These are phyloP conservation scores for Thuidium tamariscinum DNA, from an alignment of 225 moss, liverwort and hornwort species.

Conservation along the genomic window DNA sequence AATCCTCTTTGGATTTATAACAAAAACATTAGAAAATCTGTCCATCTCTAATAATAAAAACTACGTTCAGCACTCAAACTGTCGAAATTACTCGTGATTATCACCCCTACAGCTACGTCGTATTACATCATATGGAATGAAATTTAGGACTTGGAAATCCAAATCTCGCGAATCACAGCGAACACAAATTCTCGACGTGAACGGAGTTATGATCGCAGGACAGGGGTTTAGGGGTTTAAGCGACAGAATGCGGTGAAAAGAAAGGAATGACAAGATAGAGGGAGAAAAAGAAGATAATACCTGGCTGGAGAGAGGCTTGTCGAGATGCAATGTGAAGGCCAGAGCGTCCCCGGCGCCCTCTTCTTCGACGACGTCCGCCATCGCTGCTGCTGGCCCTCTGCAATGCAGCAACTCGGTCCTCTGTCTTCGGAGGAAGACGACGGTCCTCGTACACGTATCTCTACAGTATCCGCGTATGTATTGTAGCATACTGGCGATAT, in stretches of 20 bases:
- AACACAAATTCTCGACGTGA: background rate
- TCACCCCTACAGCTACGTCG: background rate
- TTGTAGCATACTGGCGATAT: too few relatives aligned
- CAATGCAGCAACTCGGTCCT: background rate
- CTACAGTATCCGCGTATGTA: background rate
- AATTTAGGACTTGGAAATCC: background rate
- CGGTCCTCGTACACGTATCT: too few relatives aligned
- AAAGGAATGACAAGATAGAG: background rate
- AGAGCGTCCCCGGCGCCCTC: slow-evolving; percentile 6
- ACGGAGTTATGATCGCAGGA: background rate
- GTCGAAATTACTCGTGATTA: background rate
- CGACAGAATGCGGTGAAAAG: background rate
- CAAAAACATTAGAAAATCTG: background rate
- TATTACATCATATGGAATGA: background rate
- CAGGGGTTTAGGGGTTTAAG: background rate
- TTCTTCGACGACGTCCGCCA: slow-evolving; percentile 21
- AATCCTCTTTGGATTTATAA: background rate
- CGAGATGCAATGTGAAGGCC: slow-evolving; percentile 47
- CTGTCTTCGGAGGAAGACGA: background rate
- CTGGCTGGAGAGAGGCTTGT: slow-evolving; percentile 43
- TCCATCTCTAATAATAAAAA: background rate
- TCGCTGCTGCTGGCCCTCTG: background rate
- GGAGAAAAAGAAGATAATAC: background rate
- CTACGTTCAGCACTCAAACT: background rate
- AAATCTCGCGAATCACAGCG: background rate